phyloP scores from a whole-genome alignment of 73 alveolate species.

The Loxodes magnus region DNA sequence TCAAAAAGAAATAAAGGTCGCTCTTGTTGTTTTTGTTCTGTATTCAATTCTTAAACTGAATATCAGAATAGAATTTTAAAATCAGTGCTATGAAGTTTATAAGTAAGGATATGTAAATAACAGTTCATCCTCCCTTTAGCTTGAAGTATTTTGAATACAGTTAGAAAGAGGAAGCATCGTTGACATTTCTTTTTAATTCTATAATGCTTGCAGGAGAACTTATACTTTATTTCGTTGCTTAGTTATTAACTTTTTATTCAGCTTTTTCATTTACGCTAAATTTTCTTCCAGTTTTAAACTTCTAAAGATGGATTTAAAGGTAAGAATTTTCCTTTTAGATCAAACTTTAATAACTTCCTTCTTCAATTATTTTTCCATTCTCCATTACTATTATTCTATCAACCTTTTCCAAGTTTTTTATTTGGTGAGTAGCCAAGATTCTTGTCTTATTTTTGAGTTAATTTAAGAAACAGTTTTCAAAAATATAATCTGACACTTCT shows the following conservation, averaged over 20 bases:
- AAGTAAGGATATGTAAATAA: too few relatives aligned
- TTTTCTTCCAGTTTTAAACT: conserved; percentile 18
- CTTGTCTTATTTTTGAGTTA: conserved; percentile 36
- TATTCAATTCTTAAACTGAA: neutral
- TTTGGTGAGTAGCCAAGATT: conserved; percentile 35
- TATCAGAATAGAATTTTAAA: neutral
- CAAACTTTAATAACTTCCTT: neutral
- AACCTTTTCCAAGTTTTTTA: neutral
- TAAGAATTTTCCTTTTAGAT: neutral
- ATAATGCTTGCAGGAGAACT: conserved; percentile 17
- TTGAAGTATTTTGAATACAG: too few relatives aligned
- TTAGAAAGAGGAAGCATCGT: too few relatives aligned
- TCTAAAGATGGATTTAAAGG: conserved; percentile 14
- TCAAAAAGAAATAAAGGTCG: neutral
- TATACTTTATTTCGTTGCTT: conserved; percentile 12
- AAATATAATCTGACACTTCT: conserved; percentile 33
- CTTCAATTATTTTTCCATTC: conserved; percentile 8
- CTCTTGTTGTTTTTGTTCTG: too few relatives aligned
- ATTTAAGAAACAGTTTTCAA: conserved; percentile 11
- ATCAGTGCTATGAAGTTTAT: neutral
- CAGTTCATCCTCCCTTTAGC: too few relatives aligned
- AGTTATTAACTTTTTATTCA: conserved; percentile 31
- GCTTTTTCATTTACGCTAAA: conserved; percentile 26
- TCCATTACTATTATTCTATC: conserved; percentile 7
- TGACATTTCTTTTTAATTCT: conserved; percentile 25